These are phyloP conservation scores for Paxillus involutus DNA, from an alignment of 768 basidiomycete species.

Conservation along the genomic window DNA sequence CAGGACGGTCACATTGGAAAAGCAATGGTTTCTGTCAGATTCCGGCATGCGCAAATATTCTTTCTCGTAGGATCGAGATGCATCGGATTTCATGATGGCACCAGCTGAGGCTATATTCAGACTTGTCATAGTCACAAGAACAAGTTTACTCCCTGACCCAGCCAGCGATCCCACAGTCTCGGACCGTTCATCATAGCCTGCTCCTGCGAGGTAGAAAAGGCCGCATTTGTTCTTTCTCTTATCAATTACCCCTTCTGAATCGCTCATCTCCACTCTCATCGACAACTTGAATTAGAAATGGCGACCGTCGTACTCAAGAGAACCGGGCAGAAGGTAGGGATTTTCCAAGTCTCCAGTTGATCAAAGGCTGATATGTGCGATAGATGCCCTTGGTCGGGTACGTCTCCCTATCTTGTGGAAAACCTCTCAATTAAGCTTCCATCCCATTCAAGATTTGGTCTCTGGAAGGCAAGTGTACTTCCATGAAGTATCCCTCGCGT, in stretches of 20 bases:
- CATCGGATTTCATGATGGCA: background rate
- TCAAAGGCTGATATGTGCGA: background rate
- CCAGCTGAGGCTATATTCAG: conserved; percentile 1
- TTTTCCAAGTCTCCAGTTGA: background rate
- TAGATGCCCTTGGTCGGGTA: conserved; percentile 76
- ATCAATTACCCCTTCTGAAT: background rate
- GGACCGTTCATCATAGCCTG: conserved; percentile 7
- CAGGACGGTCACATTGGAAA: no score
- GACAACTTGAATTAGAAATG: conserved; percentile 35
- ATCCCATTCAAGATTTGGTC: conserved; percentile 50
- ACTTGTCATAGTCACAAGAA: conserved; percentile 8
- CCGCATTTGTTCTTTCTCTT: conserved; percentile 4
- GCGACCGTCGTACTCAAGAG: conserved; percentile 53
- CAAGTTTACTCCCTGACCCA: background rate
- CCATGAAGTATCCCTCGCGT: background rate
- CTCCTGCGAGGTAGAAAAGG: conserved; percentile 3
- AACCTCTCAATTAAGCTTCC: conserved; percentile 1
- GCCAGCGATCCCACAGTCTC: conserved; percentile 6
- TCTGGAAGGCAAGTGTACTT: conserved; percentile 58
- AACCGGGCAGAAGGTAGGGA: conserved; percentile 56
- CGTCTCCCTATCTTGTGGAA: conserved; percentile 7
- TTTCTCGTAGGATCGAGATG: background rate
- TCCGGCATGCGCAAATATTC: no score
- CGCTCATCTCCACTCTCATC: conserved; percentile 10
- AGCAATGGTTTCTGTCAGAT: no score